Percentiles rank a stretch among this genome's conserved stretches.
Conservation (phyloP, 768 basidiomycete species). For the Clitopilus passeckerianus region DNA sequence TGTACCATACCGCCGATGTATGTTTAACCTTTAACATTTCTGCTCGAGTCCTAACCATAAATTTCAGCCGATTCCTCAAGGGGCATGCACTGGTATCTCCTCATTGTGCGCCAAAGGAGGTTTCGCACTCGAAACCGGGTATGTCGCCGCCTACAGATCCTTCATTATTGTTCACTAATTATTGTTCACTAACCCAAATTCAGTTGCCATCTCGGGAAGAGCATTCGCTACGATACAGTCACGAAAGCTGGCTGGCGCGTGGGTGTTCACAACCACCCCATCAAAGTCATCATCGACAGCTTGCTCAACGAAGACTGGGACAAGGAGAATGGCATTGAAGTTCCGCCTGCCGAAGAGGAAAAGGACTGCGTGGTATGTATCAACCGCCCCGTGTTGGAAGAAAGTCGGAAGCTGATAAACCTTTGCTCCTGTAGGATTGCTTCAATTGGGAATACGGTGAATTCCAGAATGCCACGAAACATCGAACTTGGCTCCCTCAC, state of each 20-base stretch:
- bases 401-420: neutral
- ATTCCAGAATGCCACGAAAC: constrained; percentile 19
- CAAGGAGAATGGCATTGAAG: constrained; percentile 25
- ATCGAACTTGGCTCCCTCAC: neutral
- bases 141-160: constrained; percentile 4
- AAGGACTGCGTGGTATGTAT: constrained; percentile 59
- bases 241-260: constrained; percentile 76
- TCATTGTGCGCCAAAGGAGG: constrained; percentile 53
- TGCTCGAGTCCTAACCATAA: neutral
- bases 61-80: constrained; percentile 78
- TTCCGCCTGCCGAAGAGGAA: constrained; percentile 48
- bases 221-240: constrained; percentile 83
- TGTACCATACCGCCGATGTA: constrained; percentile 88
- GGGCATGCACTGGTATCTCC: constrained; percentile 68
- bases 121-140: constrained; percentile 78
- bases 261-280: constrained; percentile 65
- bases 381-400: neutral
- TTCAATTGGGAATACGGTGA: constrained; percentile 67
- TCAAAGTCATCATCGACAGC: constrained; percentile 65
- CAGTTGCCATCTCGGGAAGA: constrained; percentile 85
- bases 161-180: neutral
- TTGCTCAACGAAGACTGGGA: constrained; percentile 30
- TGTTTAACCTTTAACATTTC: constrained; percentile 9
- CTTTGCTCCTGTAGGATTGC: constrained; percentile 57
- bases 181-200: neutral